Percentiles rank a stretch among this genome's conserved stretches.
Conservation (phyloP, 441 rosid genomes). For the Erysimum cheiri region DNA sequence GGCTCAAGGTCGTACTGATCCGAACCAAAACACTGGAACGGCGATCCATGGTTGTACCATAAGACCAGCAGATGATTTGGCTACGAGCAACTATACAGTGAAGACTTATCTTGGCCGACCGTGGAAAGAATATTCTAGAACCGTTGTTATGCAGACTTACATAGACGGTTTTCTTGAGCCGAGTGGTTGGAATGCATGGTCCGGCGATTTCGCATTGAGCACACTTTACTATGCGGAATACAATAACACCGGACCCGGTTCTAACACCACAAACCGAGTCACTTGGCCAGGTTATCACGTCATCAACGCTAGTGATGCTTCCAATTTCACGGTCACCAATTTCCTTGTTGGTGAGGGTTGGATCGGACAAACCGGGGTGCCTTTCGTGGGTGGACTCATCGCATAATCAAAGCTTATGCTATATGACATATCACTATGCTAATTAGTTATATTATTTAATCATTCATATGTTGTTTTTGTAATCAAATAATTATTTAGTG, state of each 20-base stretch:
- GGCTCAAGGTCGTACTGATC: conserved; percentile 79
- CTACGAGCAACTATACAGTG: conserved; percentile 48
- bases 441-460: conserved; percentile 11
- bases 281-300: conserved; percentile 76
- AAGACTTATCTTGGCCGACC: conserved; percentile 79
- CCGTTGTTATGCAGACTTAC: conserved; percentile 66
- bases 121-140: conserved; percentile 81
- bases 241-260: conserved; percentile 71
- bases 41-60: conserved; percentile 70
- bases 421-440: conserved; percentile 9
- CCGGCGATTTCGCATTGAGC: conserved; percentile 61
- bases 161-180: conserved; percentile 61
- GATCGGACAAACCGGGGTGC: conserved; percentile 74
- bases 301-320: conserved; percentile 56
- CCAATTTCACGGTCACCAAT: conserved; percentile 62
- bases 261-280: conserved; percentile 51
- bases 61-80: conserved; percentile 62
- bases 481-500: conserved; percentile 26
- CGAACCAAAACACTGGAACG: conserved; percentile 86
- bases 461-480: conserved; percentile 34
- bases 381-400: conserved; percentile 56
- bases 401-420: conserved; percentile 25
- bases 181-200: conserved; percentile 79
- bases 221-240: conserved; percentile 82
- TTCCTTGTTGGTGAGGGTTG: conserved; percentile 71